Percentiles rank a stretch among this genome's conserved stretches.
Conservation (phyloP, 768 basidiomycete genomes). For the Gelatoporia subvermispora region DNA sequence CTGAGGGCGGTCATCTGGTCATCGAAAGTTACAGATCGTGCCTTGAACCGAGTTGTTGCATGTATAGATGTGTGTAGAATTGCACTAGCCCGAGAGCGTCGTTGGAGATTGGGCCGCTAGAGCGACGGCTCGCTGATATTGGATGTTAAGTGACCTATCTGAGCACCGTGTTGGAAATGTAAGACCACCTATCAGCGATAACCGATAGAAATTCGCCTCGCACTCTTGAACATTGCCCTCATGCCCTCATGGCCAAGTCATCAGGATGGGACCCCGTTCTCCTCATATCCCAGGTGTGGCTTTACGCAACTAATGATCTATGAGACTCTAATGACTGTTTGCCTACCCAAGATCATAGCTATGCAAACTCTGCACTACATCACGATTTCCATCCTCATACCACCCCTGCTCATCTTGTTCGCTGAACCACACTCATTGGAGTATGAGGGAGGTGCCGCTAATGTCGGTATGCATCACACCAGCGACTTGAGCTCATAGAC, state of each 20-base stretch:
- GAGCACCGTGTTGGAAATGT: no score
- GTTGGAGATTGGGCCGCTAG: no score
- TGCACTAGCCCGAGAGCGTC: no score
- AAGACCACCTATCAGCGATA: no score
- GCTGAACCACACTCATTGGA: slow-evolving; percentile 66
- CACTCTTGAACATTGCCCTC: background rate
- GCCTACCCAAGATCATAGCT: slow-evolving; percentile 69
- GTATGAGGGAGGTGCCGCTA: slow-evolving; percentile 78
- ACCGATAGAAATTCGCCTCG: no score
- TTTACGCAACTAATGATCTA: background rate
- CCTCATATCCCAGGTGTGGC: slow-evolving; percentile 75
- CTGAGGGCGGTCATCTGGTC: no score
- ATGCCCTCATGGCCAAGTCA: slow-evolving; percentile 28
- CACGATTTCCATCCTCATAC: slow-evolving; percentile 75
- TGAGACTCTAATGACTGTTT: background rate
- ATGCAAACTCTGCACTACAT: slow-evolving; percentile 94
- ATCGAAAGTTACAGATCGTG: no score
- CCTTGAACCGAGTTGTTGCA: no score
- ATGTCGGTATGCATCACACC: slow-evolving; percentile 47
- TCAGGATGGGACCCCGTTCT: slow-evolving; percentile 86
- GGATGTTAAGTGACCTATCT: no score
- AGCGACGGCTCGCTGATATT: no score
- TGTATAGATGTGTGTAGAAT: no score
- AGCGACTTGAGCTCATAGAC: background rate
- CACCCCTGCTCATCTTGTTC: slow-evolving; percentile 71